Conservation (phyloP, 345 rosid genomes). For the Iberis pinnata region DNA sequence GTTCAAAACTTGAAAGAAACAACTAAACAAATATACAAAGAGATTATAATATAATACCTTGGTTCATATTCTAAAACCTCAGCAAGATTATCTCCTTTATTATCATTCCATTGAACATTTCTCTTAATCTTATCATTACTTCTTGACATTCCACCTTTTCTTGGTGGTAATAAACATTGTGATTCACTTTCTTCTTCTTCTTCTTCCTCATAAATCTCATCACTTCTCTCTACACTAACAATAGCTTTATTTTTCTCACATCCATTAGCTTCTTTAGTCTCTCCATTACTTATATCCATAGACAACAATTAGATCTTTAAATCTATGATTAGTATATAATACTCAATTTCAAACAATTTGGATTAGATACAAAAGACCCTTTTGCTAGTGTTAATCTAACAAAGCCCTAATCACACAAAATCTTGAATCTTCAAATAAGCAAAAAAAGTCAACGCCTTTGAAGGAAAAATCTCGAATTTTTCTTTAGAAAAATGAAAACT, state of each 20-base stretch:
- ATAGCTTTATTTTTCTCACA: constrained; percentile 29
- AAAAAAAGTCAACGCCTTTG: too few relatives aligned
- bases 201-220: constrained; percentile 44
- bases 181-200: constrained; percentile 63
- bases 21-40: background rate
- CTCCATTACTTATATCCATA: constrained; percentile 39
- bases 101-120: constrained; percentile 93
- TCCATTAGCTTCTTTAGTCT: constrained; percentile 43
- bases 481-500: too few relatives aligned
- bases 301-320: too few relatives aligned
- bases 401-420: too few relatives aligned
- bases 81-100: constrained; percentile 66
- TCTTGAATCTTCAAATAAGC: too few relatives aligned
- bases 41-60: constrained; percentile 46
- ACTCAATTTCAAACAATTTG: too few relatives aligned
- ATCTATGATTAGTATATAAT: too few relatives aligned
- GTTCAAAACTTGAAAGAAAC: background rate
- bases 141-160: constrained; percentile 66
- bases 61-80: constrained; percentile 83
- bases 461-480: too few relatives aligned
- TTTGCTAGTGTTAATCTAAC: too few relatives aligned
- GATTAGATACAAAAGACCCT: too few relatives aligned
- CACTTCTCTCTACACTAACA: constrained; percentile 26
- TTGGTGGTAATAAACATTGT: constrained; percentile 60
- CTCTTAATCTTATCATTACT: constrained; percentile 46